Evolutionary conservation across 2,329 filamentous ascomycete genomes (phyloP), one percentile per base, ranked within the genome.

Genomic region (Neonectria magnoliae): DNA sequence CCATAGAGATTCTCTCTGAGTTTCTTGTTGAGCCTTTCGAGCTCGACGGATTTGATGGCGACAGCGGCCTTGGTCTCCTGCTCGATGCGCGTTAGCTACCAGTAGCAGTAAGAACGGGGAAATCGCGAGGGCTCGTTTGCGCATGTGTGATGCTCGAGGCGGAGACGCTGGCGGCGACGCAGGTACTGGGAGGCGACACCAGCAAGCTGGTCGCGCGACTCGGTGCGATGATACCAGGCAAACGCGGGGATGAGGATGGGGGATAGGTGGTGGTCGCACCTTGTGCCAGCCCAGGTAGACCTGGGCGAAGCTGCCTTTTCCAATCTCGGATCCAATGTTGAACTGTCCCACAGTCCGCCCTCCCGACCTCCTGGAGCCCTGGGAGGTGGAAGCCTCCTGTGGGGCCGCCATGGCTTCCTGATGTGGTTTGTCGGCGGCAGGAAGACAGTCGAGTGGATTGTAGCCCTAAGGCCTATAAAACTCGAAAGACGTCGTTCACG

Each of bases 251-350:
- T 51, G 27, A 62, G 45, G 60, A 33, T 51, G 41, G 58, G 20
- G 41, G 38, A 42, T 36, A 31, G 44, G 57, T 44, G 47, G 60
- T 22, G 51, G 48, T 60, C 66, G 57, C 65, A 97, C 94, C 82
- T 91, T 91, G 81, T 97, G 93, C 73, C 90, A 89, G 69, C 93
- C 94, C 78, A 92, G 89, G 79, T 96, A 98, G 71, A 99, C 96
- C 71, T 94, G 94, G 70, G 96, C 96, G 84, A 98, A 99, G 83
- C 96, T 98, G 68, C 96, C 96, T 82, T 96, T 96, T 68, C 96
- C 96, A 78, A 98, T 98, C 82, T 98, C 93, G 72, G 92, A 90
- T 73, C 94, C 88, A 75, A 95, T 90, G 74, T 88, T 87, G 80
- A 97, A 98, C 75, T 91, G 89, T 71, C 94, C 93, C 74, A 96